These are phyloP conservation scores for Xerocomellus intermedius DNA, from an alignment of 768 basidiomycete species.

Conservation along the genomic window DNA sequence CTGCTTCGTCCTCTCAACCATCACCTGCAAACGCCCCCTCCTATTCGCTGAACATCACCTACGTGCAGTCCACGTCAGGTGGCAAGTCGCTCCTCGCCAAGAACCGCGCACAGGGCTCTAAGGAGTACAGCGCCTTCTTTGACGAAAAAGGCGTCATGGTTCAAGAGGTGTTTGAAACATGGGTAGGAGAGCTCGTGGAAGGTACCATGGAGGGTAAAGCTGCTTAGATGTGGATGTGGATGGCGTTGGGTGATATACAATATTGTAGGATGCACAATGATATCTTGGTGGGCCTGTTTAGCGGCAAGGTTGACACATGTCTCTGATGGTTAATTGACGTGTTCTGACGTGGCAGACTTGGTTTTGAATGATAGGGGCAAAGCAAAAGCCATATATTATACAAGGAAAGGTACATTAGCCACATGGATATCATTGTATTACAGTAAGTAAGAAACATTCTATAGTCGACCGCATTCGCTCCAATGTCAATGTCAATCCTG, in stretches of 20 bases:
- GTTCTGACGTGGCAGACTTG: no score
- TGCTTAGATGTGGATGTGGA: slow-evolving; percentile 30
- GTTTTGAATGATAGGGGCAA: not conserved
- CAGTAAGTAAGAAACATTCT: no score
- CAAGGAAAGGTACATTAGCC: no score
- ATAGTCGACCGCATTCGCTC: slow-evolving; percentile 97
- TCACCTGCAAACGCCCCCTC: slow-evolving; percentile 52
- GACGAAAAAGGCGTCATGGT: slow-evolving; percentile 79
- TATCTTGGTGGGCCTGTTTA: slow-evolving; percentile 14
- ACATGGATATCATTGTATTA: no score
- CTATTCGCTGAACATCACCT: slow-evolving; percentile 66
- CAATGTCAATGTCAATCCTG: slow-evolving; percentile 89
- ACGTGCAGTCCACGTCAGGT: slow-evolving; percentile 76
- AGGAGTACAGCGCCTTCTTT: slow-evolving; percentile 72
- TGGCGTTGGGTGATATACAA: slow-evolving; percentile 14
- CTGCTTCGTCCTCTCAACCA: slow-evolving; percentile 9
- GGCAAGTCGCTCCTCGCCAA: slow-evolving; percentile 84
- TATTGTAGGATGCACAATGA: slow-evolving; percentile 32
- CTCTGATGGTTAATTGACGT: not conserved
- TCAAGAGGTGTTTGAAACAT: slow-evolving; percentile 69
- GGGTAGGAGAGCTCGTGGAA: slow-evolving; percentile 76
- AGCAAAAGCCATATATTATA: no score
- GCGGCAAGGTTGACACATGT: not conserved
- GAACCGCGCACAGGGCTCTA: slow-evolving; percentile 55
- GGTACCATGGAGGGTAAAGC: slow-evolving; percentile 68